A percentile compares a stretch with the other conserved stretches of the same genome.
phyloP scores from a whole-genome alignment of 2,329 filamentous ascomycete species.

The Endoconidiophora polonica region DNA sequence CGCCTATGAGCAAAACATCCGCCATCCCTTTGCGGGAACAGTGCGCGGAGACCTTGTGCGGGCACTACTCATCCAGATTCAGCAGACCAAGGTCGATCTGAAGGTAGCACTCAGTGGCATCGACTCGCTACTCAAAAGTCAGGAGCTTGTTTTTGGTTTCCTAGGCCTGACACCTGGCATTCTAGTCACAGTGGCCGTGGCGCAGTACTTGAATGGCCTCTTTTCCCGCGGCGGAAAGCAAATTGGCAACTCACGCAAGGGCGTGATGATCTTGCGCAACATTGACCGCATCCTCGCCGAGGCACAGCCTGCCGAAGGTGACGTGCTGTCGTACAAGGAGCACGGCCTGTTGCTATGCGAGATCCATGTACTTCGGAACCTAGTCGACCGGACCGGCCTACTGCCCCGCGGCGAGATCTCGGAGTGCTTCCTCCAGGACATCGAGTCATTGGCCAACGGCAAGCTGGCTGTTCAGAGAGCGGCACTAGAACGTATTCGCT shows the following conservation, averaged over 20 bases:
- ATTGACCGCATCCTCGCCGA: conserved; percentile 66
- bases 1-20: conserved; percentile 80
- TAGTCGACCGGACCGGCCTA: conserved; percentile 33
- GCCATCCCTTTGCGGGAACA: conserved; percentile 65
- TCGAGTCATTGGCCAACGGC: conserved; percentile 72
- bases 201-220: conserved; percentile 52
- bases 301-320: conserved; percentile 53
- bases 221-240: conserved; percentile 54
- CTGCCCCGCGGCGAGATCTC: conserved; percentile 60
- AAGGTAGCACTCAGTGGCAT: conserved; percentile 94
- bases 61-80: conserved; percentile 84
- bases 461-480: conserved; percentile 61
- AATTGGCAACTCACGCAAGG: conserved; percentile 49
- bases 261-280: conserved; percentile 66
- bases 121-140: conserved; percentile 82
- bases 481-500: conserved; percentile 69
- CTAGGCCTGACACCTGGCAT: conserved; percentile 85
- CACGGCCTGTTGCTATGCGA: conserved; percentile 83
- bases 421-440: conserved; percentile 75
- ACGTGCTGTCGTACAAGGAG: conserved; percentile 74
- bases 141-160: conserved; percentile 96
- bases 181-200: conserved; percentile 61
- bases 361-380: conserved; percentile 62
- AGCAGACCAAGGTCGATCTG: conserved; percentile 97
- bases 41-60: conserved; percentile 75